These are phyloP conservation scores for Leucosporidium creatinivorum DNA, from an alignment of 768 basidiomycete species.

Conservation along the genomic window DNA sequence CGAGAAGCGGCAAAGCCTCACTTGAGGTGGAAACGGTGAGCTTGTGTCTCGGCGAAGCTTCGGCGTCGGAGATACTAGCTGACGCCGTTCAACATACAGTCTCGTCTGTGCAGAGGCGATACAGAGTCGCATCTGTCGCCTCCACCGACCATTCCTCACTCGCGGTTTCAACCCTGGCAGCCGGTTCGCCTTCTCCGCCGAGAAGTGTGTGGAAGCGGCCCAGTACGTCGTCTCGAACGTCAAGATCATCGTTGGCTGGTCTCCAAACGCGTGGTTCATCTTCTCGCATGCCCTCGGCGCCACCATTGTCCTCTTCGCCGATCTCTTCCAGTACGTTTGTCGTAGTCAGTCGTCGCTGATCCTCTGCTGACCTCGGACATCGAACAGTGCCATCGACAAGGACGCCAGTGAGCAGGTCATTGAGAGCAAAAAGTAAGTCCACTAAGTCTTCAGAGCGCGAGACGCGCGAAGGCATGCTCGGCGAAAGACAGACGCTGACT, in stretches of 20 bases:
- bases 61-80: too few species aligned
- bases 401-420: constrained; percentile 3
- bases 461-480: too few species aligned
- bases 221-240: constrained; percentile 1
- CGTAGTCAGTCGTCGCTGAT: too few species aligned
- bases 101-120: neutral
- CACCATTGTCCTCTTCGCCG: constrained; percentile 22
- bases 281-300: constrained; percentile 17
- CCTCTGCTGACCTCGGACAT: neutral
- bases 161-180: neutral
- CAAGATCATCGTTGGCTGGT: neutral
- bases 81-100: too few species aligned
- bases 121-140: constrained; percentile 24
- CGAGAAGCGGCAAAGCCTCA: neutral
- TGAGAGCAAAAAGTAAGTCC: constrained; percentile 16
- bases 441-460: too few species aligned
- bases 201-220: neutral
- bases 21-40: too few species aligned
- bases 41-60: too few species aligned
- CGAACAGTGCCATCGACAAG: constrained; percentile 14
- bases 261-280: neutral
- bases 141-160: constrained; percentile 28
- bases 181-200: neutral
- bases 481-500: neutral
- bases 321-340: constrained; percentile 29